A percentile compares a stretch with the other conserved stretches of the same genome.
phyloP scores from a whole-genome alignment of 306 rosid species.

The Sophora flavescens region DNA sequence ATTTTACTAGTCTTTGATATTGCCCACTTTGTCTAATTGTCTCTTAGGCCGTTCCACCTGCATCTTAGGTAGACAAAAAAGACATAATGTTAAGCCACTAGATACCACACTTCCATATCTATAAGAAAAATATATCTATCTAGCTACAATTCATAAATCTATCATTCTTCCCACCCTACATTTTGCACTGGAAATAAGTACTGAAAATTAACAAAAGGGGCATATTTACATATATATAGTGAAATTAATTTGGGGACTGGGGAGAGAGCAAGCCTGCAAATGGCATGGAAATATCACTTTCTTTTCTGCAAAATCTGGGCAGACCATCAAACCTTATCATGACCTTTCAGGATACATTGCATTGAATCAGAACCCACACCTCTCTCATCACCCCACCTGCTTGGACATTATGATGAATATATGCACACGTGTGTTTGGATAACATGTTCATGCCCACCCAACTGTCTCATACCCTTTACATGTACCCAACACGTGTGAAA shows the following conservation, averaged over 20 bases:
- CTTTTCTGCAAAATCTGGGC: conserved; percentile 52
- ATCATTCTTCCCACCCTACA: conserved; percentile 26
- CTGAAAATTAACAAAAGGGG: conserved; percentile 20
- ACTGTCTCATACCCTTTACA: conserved; percentile 49
- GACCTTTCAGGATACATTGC: conserved; percentile 50
- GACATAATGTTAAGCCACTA: conserved; percentile 41
- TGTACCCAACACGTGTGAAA: conserved; percentile 64
- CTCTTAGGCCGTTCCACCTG: conserved; percentile 37
- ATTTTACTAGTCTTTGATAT: conserved; percentile 11
- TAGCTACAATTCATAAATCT: conserved; percentile 21
- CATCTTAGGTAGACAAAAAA: conserved; percentile 43
- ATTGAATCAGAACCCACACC: conserved; percentile 51
- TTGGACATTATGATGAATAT: conserved; percentile 44
- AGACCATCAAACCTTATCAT: conserved; percentile 59
- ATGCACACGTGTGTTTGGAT: conserved; percentile 59
- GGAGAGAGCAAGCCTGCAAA: conserved; percentile 45
- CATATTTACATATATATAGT: conserved; percentile 26
- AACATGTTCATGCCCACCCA: conserved; percentile 59
- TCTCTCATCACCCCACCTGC: conserved; percentile 68
- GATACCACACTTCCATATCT: conserved; percentile 33
- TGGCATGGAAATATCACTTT: conserved; percentile 61
- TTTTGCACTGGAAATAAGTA: conserved; percentile 42
- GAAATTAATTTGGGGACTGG: conserved; percentile 30
- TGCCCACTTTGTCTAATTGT: conserved; percentile 26
- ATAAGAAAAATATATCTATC: neutral